These are phyloP conservation scores for Pythium angustatum DNA, from an alignment of 352 stramenopile species.

Conservation along the genomic window DNA sequence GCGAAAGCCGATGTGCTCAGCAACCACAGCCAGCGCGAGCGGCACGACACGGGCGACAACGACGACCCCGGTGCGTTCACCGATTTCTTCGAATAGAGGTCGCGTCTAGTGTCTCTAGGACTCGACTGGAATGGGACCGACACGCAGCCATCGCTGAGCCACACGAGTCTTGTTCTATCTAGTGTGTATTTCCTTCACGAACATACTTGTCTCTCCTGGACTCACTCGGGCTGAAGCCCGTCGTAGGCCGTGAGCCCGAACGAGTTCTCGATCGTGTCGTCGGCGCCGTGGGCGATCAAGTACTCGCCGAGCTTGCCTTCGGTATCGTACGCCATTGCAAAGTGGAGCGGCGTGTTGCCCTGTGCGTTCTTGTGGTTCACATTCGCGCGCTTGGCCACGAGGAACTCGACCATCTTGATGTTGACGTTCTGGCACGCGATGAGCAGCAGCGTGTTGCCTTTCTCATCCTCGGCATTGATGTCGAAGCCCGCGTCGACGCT, in stretches of 20 bases:
- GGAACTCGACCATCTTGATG: constrained; percentile 85
- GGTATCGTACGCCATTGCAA: constrained; percentile 92
- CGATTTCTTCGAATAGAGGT: constrained; percentile 22
- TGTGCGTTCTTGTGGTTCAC: constrained; percentile 92
- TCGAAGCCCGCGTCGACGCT: constrained; percentile 89
- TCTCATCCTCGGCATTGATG: constrained; percentile 89
- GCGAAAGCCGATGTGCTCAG: constrained; percentile 1
- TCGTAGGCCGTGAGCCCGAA: constrained; percentile 94
- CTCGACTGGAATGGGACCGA: too few relatives aligned
- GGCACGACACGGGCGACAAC: background rate
- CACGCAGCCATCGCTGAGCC: too few relatives aligned
- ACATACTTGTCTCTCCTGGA: background rate
- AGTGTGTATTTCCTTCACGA: too few relatives aligned
- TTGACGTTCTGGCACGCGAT: constrained; percentile 92
- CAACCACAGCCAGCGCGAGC: background rate
- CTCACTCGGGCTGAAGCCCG: constrained; percentile 69
- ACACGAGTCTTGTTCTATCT: too few relatives aligned
- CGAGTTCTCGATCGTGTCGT: constrained; percentile 94
- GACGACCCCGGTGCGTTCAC: constrained; percentile 15
- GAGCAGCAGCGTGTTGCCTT: constrained; percentile 92
- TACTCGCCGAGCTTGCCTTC: constrained; percentile 90
- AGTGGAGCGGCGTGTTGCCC: constrained; percentile 94
- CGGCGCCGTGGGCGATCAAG: constrained; percentile 91
- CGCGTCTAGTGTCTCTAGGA: too few relatives aligned
- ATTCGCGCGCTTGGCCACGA: constrained; percentile 82